Conservation (phyloP, 2,329 filamentous ascomycete genomes). For the Trichoderma lentiforme region DNA sequence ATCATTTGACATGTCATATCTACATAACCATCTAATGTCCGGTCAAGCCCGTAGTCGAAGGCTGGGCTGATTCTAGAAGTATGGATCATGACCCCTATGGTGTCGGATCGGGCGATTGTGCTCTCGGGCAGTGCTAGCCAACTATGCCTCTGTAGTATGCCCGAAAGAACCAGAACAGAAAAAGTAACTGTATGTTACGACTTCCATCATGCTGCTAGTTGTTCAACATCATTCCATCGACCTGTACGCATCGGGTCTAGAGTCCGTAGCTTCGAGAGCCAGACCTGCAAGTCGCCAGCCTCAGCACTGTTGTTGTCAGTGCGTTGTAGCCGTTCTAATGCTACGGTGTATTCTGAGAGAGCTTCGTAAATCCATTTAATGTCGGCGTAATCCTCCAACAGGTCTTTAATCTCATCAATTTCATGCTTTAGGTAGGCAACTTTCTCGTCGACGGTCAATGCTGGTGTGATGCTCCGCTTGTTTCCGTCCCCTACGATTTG, state of each 20-base stretch:
- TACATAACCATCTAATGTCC: neutral
- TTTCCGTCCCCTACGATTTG: conserved; percentile 43
- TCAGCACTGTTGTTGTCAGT: conserved; percentile 42
- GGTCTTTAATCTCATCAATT: conserved; percentile 67
- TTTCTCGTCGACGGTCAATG: conserved; percentile 56
- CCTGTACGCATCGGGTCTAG: conserved; percentile 73
- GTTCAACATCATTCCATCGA: conserved; percentile 62
- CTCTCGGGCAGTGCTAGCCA: neutral
- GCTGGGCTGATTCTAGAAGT: neutral
- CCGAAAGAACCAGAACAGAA: too few relatives aligned
- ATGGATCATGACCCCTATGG: neutral
- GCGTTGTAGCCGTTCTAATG: conserved; percentile 54
- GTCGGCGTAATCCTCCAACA: conserved; percentile 56
- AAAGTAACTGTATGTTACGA: too few relatives aligned
- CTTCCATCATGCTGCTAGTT: neutral
- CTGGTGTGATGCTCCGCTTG: conserved; percentile 44
- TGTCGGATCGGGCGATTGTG: neutral
- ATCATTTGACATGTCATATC: neutral
- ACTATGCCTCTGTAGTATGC: neutral
- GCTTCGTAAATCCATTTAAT: conserved; percentile 87
- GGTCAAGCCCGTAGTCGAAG: neutral
- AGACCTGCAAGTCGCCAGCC: conserved; percentile 46
- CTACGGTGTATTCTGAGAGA: conserved; percentile 69
- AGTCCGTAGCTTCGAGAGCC: conserved; percentile 63
- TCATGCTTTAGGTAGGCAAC: conserved; percentile 65